phyloP scores from a whole-genome alignment of 1,284 basidiomycete species.

The Hemileia vastatrix region DNA sequence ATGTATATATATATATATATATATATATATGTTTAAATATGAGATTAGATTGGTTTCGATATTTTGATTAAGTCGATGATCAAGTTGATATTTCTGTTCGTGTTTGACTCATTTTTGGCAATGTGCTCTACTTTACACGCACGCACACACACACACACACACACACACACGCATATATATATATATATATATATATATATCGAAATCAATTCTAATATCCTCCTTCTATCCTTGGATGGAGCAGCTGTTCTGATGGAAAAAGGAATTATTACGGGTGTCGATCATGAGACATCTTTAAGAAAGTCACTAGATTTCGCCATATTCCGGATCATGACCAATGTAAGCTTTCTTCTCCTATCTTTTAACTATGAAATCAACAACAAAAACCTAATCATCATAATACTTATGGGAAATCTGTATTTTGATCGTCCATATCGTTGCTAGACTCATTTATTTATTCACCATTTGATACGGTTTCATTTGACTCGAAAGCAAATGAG shows the following conservation, averaged over 20 bases:
- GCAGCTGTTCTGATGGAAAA: constrained; percentile 94
- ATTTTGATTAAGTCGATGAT: too few relatives aligned
- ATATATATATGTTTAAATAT: too few relatives aligned
- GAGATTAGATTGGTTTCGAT: too few relatives aligned
- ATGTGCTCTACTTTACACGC: neutral
- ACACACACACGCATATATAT: neutral
- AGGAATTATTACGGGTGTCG: constrained; percentile 92
- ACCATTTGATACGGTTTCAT: constrained; percentile 78
- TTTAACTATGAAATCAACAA: neutral
- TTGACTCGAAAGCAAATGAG: constrained; percentile 60
- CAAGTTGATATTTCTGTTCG: too few relatives aligned
- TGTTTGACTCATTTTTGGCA: neutral
- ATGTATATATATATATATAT: too few relatives aligned
- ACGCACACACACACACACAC: neutral
- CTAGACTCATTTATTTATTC: constrained; percentile 86
- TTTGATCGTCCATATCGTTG: neutral
- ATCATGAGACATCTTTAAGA: constrained; percentile 70
- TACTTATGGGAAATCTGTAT: neutral
- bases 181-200: neutral
- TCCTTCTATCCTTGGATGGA: neutral
- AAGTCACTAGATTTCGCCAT: constrained; percentile 76
- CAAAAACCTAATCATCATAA: neutral
- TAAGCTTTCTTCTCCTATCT: constrained; percentile 46
- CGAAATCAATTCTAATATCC: too few relatives aligned
- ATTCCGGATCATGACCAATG: constrained; percentile 82